Base-by-base conservation (phyloP, 768 basidiomycete genomes). In the Russula dissimulans region DNA sequence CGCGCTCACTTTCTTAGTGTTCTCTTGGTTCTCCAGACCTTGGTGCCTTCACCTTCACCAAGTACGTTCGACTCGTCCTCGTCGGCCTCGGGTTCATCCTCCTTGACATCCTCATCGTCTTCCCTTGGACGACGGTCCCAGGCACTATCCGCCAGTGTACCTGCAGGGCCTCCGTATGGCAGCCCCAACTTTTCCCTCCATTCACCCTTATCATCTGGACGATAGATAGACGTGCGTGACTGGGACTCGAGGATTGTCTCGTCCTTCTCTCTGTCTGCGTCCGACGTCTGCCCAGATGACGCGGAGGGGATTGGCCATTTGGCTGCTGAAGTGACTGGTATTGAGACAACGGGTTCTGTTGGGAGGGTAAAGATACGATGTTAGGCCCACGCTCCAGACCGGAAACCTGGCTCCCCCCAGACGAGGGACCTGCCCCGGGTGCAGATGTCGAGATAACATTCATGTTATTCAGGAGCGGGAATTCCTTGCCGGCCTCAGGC, bases 21-120 rank as follows among this genome's bases (percentile, higher is more conserved):
- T 72, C 89, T 80, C 72, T 87, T 90, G 34, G 87, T 79, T 72
- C 85, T 88, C 94, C 94, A 97, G 44, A 85, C 74, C 71, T 91
- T 89, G 53, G 77, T 76, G 43, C 80, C 80, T 67, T 89, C 86
- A 15, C 83, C 81, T 42, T 87, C 87, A 39, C 82, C 78, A 29
- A 82, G 78, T n/a, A 84, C 78, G 57, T 69, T 67, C 14, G 79
- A 79, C 36, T 79, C 76, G 42, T 88, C 85, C 53, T 87, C 84
- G 9, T 84, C 81, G 38, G 85, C 84, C 54, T 82, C 77, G 39
- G 82, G 80, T 32, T 89, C 85, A 29, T 89, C 86, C 22, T 92
- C 87, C 67, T 84, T 85, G 9, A 78, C 72, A 10, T 79, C 78
- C 34, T 89, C 86, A 0, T 84, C 80, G 15, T 89, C 87, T 41